phyloP scores from a whole-genome alignment of 306 rosid genomes.

The Malus sylvestris region DNA sequence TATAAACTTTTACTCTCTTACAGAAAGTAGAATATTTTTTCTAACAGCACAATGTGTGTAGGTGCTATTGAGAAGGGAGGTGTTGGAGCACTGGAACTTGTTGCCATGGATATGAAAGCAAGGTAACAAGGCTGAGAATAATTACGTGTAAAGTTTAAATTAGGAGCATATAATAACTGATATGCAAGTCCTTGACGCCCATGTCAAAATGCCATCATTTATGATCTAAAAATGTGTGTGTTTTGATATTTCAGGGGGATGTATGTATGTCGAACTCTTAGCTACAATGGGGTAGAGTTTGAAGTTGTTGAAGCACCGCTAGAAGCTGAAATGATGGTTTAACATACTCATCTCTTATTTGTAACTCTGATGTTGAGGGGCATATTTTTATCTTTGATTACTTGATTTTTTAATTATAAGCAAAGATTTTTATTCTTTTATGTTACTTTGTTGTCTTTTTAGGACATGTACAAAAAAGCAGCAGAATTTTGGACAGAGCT shows the following conservation, averaged over 20 bases:
- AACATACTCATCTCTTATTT: slow-evolving; percentile 12
- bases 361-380: neutral
- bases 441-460: slow-evolving; percentile 11
- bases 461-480: slow-evolving; percentile 87
- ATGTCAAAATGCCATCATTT: neutral
- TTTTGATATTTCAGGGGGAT: slow-evolving; percentile 67
- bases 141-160: neutral
- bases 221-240: slow-evolving; percentile 3
- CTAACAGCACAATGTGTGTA: slow-evolving; percentile 24
- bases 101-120: slow-evolving; percentile 99
- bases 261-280: slow-evolving; percentile 94
- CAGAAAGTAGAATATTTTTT: neutral
- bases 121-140: slow-evolving; percentile 44
- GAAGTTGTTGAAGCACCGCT: slow-evolving; percentile 85
- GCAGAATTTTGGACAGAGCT: slow-evolving; percentile 94
- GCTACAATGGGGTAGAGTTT: slow-evolving; percentile 87
- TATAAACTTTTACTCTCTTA: neutral
- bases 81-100: slow-evolving; percentile 98
- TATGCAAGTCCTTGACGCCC: slow-evolving; percentile 4
- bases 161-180: neutral
- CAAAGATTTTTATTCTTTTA: neutral
- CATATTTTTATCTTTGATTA: neutral
- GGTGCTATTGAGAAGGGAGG: slow-evolving; percentile 96
- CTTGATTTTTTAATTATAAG: neutral
- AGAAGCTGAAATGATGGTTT: slow-evolving; percentile 94